A percentile compares a stretch with the other conserved stretches of the same genome.
These are phyloP conservation scores for Triglochin maritima DNA, from an alignment of 106 monocot genomes.

Conservation along the genomic window DNA sequence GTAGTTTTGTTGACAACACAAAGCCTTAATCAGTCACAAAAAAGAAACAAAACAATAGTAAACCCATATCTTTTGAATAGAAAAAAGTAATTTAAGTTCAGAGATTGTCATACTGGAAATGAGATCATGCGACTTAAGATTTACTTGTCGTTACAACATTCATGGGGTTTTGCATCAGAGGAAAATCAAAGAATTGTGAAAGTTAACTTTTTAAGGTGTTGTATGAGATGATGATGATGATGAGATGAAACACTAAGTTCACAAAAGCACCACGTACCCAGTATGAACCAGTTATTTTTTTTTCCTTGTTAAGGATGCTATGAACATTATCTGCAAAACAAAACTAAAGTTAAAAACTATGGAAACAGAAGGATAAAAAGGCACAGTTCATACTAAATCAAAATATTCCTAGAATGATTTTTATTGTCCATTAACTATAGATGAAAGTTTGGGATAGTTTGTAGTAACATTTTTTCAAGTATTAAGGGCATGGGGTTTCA, in stretches of 20 bases:
- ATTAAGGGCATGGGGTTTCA: too few species aligned
- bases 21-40: too few species aligned
- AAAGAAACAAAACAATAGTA: too few species aligned
- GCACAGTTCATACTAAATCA: not conserved
- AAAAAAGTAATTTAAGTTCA: not conserved
- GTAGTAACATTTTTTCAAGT: not conserved
- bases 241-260: not conserved
- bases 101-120: not conserved
- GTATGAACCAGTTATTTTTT: constrained; percentile 70
- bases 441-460: not conserved
- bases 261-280: constrained; percentile 46
- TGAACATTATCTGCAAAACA: constrained; percentile 63
- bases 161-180: too few species aligned
- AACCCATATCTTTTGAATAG: too few species aligned
- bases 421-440: not conserved
- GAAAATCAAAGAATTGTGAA: not conserved
- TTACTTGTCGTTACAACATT: not conserved
- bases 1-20: too few species aligned
- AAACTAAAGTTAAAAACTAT: not conserved
- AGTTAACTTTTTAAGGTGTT: not conserved
- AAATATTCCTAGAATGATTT: not conserved
- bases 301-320: constrained; percentile 63
- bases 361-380: not conserved
- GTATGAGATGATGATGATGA: not conserved
- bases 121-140: not conserved